phyloP scores from a whole-genome alignment of 2,329 filamentous ascomycete genomes.

The Paecilomyces niveus region DNA sequence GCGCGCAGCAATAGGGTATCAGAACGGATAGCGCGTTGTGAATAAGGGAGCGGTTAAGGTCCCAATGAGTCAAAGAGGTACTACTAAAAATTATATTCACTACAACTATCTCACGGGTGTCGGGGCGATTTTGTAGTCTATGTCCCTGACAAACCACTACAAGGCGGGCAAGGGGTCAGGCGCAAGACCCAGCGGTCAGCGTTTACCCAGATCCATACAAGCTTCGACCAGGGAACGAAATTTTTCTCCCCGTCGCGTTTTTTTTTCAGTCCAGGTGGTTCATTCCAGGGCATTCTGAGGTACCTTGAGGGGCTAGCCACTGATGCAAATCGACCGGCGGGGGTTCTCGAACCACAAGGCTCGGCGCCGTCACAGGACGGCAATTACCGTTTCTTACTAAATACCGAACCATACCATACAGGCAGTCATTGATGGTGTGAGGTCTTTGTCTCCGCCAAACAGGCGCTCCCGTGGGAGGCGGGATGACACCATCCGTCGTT shows the following conservation, averaged over 20 bases:
- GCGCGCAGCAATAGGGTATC: not conserved
- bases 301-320: not conserved
- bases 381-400: not conserved
- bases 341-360: not conserved
- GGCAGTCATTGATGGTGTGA: not conserved
- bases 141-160: not conserved
- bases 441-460: not conserved
- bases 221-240: not conserved
- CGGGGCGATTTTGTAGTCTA: not conserved
- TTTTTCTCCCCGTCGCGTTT: not conserved
- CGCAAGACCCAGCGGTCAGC: not conserved
- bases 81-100: not conserved
- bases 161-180: not conserved
- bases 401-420: not conserved
- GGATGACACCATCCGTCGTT: not conserved
- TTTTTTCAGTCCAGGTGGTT: not conserved
- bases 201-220: conserved; percentile 1
- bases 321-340: not conserved
- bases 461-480: not conserved
- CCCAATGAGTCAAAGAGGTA: not conserved
- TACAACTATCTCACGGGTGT: not conserved
- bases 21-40: not conserved
- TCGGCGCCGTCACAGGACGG: not conserved
- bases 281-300: not conserved
- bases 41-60: not conserved